Conservation (phyloP, 495 filamentous ascomycete species). For the Clavariopsis aquatica region DNA sequence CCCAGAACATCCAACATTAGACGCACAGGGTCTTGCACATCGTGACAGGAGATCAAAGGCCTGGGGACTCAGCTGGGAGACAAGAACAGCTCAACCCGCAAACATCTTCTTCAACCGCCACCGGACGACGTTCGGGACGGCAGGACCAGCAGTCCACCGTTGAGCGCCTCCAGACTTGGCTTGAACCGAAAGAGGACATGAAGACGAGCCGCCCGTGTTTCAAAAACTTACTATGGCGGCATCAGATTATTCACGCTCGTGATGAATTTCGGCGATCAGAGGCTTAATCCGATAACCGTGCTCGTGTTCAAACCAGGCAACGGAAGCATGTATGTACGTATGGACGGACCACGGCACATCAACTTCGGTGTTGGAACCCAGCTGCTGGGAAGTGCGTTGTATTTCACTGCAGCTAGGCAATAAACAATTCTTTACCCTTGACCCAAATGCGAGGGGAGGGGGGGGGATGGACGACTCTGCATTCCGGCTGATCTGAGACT, state of each 20-base stretch:
- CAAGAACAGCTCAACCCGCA: neutral
- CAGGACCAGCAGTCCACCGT: neutral
- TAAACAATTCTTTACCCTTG: slow-evolving; percentile 5
- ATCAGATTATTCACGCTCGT: neutral
- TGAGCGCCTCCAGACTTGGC: neutral
- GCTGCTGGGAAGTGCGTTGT: slow-evolving; percentile 11
- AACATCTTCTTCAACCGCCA: neutral
- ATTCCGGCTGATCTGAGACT: slow-evolving; percentile 39
- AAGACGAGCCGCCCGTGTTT: slow-evolving; percentile 18
- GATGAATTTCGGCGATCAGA: slow-evolving; percentile 20
- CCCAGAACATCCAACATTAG: slow-evolving; percentile 16
- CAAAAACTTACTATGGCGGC: slow-evolving; percentile 3
- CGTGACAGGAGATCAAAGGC: slow-evolving; percentile 17
- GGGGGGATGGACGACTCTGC: slow-evolving; percentile 15
- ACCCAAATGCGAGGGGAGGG: slow-evolving; percentile 11
- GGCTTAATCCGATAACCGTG: slow-evolving; percentile 1
- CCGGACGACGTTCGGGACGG: neutral
- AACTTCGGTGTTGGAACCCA: slow-evolving; percentile 19
- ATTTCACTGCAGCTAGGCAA: slow-evolving; percentile 9
- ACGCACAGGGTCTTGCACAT: slow-evolving; percentile 14
- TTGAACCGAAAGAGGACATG: slow-evolving; percentile 8
- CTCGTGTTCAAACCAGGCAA: slow-evolving; percentile 10
- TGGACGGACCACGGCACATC: slow-evolving; percentile 19
- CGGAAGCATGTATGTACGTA: slow-evolving; percentile 14
- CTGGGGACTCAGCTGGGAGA: slow-evolving; percentile 2